Conservation (phyloP, 2,329 filamentous ascomycete species). For the Penicillium paneum region DNA sequence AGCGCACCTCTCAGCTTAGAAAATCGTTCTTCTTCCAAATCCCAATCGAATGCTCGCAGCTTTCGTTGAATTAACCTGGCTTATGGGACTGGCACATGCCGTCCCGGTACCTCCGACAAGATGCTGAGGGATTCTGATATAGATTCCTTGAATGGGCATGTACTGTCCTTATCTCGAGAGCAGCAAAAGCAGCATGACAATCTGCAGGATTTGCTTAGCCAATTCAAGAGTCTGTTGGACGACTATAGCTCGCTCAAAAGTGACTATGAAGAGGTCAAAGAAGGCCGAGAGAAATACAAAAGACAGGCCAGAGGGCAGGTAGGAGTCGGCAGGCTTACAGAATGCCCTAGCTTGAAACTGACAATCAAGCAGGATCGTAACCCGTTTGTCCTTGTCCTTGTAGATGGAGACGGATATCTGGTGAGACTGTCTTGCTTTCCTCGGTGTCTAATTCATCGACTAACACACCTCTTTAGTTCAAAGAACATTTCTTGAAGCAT, state of each 20-base stretch:
- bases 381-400: slow-evolving; percentile 59
- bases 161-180: slow-evolving; percentile 19
- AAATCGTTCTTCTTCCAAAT: background rate
- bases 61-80: background rate
- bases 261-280: slow-evolving; percentile 57
- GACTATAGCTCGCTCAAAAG: slow-evolving; percentile 56
- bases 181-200: slow-evolving; percentile 32
- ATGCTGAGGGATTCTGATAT: slow-evolving; percentile 27
- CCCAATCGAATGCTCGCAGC: slow-evolving; percentile 11
- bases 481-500: slow-evolving; percentile 48
- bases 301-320: slow-evolving; percentile 48
- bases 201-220: slow-evolving; percentile 35
- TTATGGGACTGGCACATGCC: slow-evolving; percentile 22
- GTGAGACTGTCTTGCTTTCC: slow-evolving; percentile 12
- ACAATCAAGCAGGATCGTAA: slow-evolving; percentile 45
- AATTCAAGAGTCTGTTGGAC: slow-evolving; percentile 49
- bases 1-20: background rate
- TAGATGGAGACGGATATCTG: slow-evolving; percentile 62
- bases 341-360: background rate
- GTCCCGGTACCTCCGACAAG: slow-evolving; percentile 14
- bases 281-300: slow-evolving; percentile 55
- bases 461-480: slow-evolving; percentile 55
- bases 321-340: slow-evolving; percentile 6
- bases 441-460: slow-evolving; percentile 52
- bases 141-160: slow-evolving; percentile 23